phyloP scores from a whole-genome alignment of 139 green algal species.

The Dunaliella sp. region DNA sequence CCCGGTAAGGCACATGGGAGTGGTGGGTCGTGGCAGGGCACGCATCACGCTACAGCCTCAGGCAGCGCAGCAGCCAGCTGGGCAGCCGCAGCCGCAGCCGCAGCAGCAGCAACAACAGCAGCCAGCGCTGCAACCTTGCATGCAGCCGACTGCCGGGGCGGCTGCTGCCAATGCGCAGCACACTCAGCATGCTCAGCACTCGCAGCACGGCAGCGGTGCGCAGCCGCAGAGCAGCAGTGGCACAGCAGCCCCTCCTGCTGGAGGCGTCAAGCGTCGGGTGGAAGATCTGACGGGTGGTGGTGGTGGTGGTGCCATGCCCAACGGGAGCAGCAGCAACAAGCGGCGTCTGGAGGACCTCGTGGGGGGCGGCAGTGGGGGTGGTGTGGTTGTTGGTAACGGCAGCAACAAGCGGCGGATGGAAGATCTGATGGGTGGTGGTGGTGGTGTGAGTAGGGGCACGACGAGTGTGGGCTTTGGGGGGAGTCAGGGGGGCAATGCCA shows the following conservation, averaged over 20 bases:
- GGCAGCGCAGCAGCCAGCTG: not conserved
- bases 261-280: no score
- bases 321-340: not conserved
- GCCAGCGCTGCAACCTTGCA: not conserved
- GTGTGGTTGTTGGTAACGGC: no score
- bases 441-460: not conserved
- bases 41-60: constrained; percentile 15
- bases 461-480: not conserved
- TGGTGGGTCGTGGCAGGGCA: constrained; percentile 25
- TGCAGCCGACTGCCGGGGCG: not conserved
- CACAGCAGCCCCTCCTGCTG: no score
- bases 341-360: not conserved
- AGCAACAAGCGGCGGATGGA: not conserved
- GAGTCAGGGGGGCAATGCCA: not conserved
- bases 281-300: no score
- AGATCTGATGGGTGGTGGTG: not conserved
- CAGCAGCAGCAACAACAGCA: not conserved
- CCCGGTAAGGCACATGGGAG: constrained; percentile 20
- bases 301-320: no score
- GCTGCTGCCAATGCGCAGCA: not conserved
- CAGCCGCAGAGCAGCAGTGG: no score
- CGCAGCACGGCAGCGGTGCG: no score
- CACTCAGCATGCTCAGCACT: no score
- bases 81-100: not conserved
- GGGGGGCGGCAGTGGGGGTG: no score